Evolutionary conservation across 129 eudicot genomes (phyloP).

Genomic region (Cynara cardunculus): DNA sequence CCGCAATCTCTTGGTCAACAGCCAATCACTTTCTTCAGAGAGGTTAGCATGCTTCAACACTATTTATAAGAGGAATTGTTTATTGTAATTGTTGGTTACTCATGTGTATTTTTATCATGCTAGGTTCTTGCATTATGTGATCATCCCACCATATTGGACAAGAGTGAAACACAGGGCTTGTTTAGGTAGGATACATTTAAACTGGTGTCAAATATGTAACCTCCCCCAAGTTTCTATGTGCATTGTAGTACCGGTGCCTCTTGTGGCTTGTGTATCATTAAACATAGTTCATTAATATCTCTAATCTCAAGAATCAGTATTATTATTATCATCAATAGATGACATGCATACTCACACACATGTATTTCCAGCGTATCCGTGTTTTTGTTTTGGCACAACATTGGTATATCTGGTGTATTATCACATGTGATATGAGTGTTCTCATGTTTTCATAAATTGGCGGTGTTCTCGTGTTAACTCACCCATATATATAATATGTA

Average conservation of each 20-base stretch:
- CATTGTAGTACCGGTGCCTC: neutral
- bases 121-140: constrained; percentile 98
- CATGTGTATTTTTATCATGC: neutral
- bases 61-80: neutral
- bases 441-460: neutral
- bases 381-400: neutral
- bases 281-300: neutral
- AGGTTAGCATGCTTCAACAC: constrained; percentile 41
- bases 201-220: neutral
- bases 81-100: neutral
- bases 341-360: neutral
- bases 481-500: neutral
- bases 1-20: constrained; percentile 98
- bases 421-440: neutral
- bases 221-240: neutral
- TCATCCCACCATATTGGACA: constrained; percentile 93
- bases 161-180: constrained; percentile 81
- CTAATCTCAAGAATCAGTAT: neutral
- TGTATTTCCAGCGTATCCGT: neutral
- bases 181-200: constrained; percentile 62
- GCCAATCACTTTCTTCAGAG: constrained; percentile 94
- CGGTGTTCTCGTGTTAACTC: neutral
- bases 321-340: neutral
- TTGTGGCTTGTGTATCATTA: neutral
- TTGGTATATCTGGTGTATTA: neutral